A percentile compares a stretch with the other conserved stretches of the same genome.
These are phyloP conservation scores for Jackrogersella minutella DNA, from an alignment of 495 filamentous ascomycete genomes.

Conservation along the genomic window DNA sequence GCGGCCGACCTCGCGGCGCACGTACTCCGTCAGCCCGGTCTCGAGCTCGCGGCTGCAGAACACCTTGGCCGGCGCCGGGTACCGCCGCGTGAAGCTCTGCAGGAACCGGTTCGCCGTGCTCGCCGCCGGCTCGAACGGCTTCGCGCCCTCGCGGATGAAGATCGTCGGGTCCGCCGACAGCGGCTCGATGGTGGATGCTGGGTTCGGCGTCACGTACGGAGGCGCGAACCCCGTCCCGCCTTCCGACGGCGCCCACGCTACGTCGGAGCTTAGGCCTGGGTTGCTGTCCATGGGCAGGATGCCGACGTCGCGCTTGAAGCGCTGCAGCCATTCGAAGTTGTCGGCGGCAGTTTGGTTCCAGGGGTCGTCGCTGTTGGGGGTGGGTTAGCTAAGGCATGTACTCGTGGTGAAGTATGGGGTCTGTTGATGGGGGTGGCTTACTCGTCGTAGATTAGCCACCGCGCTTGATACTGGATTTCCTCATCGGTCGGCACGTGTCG, in stretches of 20 bases:
- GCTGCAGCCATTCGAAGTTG: slow-evolving; percentile 73
- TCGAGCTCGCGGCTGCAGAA: slow-evolving; percentile 65
- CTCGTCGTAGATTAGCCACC: slow-evolving; percentile 66
- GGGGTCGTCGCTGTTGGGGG: slow-evolving; percentile 62
- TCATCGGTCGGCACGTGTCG: slow-evolving; percentile 61
- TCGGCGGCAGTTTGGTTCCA: slow-evolving; percentile 81
- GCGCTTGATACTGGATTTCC: slow-evolving; percentile 63
- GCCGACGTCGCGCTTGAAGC: slow-evolving; percentile 71
- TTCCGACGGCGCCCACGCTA: slow-evolving; percentile 49
- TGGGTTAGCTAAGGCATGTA: slow-evolving; percentile 37
- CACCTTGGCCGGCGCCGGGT: slow-evolving; percentile 51
- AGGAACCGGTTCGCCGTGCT: slow-evolving; percentile 53
- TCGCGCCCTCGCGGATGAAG: slow-evolving; percentile 43
- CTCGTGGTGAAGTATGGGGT: background rate
- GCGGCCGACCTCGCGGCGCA: slow-evolving; percentile 39
- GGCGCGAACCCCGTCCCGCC: slow-evolving; percentile 61
- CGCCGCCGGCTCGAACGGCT: slow-evolving; percentile 47
- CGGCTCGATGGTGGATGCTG: slow-evolving; percentile 34
- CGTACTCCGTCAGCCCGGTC: slow-evolving; percentile 53
- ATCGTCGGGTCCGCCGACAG: slow-evolving; percentile 39
- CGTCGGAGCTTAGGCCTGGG: slow-evolving; percentile 51
- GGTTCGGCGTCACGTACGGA: slow-evolving; percentile 50
- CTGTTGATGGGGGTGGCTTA: slow-evolving; percentile 39
- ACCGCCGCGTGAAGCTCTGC: slow-evolving; percentile 44
- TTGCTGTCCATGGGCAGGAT: slow-evolving; percentile 55